phyloP scores from a whole-genome alignment of 140 eudicot genomes.

The Senecio squalidus region DNA sequence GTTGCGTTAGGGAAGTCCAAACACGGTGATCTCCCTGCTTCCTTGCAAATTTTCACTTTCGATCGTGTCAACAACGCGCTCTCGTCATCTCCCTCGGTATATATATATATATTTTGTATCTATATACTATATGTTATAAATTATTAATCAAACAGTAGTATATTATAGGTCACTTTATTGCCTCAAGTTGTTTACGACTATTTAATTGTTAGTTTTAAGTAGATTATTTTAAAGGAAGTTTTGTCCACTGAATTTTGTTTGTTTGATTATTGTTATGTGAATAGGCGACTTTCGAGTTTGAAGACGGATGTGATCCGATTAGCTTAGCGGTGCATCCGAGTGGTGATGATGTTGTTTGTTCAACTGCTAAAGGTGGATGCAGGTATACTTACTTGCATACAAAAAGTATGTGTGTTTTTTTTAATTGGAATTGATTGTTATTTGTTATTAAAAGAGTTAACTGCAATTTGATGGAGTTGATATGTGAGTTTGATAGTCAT shows the following conservation, averaged over 20 bases:
- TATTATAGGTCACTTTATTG: too few species aligned
- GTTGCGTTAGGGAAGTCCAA: constrained; percentile 57
- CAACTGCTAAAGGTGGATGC: constrained; percentile 71
- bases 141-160: neutral
- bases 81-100: constrained; percentile 69
- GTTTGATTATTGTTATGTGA: constrained; percentile 13
- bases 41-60: constrained; percentile 70
- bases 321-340: constrained; percentile 84
- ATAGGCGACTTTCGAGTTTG: constrained; percentile 56
- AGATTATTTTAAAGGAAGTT: neutral
- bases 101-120: neutral
- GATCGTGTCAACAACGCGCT: constrained; percentile 58
- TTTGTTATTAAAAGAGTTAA: neutral
- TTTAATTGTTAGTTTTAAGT: too few species aligned
- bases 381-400: constrained; percentile 31
- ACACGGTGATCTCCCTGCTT: constrained; percentile 40
- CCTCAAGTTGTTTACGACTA: too few species aligned
- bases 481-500: neutral
- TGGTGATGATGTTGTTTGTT: constrained; percentile 71
- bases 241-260: constrained; percentile 13
- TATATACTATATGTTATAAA: too few species aligned
- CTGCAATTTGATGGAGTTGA: neutral
- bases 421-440: neutral
- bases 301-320: constrained; percentile 64
- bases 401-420: neutral